A percentile compares a stretch with the other conserved stretches of the same genome.
phyloP scores from a whole-genome alignment of 371 early-diverging fungal genomes.

The Conidiobolus incongruus region DNA sequence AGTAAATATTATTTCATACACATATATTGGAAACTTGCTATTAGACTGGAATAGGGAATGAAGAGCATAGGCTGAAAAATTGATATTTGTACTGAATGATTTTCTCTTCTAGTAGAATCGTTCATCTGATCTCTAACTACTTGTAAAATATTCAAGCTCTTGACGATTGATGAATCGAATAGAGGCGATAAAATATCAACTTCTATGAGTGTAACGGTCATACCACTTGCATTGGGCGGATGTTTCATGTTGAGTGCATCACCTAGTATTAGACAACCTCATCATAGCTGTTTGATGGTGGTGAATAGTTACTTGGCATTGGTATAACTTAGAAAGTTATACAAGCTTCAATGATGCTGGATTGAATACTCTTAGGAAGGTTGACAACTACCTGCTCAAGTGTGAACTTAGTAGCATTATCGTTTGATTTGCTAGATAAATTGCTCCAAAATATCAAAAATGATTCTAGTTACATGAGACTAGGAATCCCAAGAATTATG shows the following conservation, averaged over 20 bases:
- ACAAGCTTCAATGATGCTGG: conserved; percentile 36
- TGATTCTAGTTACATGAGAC: conserved; percentile 77
- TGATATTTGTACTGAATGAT: conserved; percentile 44
- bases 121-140: conserved; percentile 27
- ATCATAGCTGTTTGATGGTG: conserved; percentile 35
- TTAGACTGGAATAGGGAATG: conserved; percentile 67
- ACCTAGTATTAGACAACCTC: conserved; percentile 57
- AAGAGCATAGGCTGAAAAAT: conserved; percentile 74
- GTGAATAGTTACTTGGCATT: conserved; percentile 78
- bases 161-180: conserved; percentile 19
- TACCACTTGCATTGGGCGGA: conserved; percentile 80
- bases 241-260: conserved; percentile 91
- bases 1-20: background rate
- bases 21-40: conserved; percentile 11
- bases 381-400: conserved; percentile 30
- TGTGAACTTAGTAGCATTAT: conserved; percentile 28
- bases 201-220: conserved; percentile 88
- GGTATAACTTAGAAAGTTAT: conserved; percentile 48
- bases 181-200: conserved; percentile 34
- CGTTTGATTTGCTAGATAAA: conserved; percentile 39
- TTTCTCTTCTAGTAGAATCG: conserved; percentile 61
- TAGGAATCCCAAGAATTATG: conserved; percentile 59
- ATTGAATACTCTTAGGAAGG: conserved; percentile 32
- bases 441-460: conserved; percentile 85
- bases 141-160: conserved; percentile 12